Evolutionary conservation across 495 filamentous ascomycete genomes (phyloP), one percentile per base, ranked within the genome.

Genomic region (Penicillium crystallinum): DNA sequence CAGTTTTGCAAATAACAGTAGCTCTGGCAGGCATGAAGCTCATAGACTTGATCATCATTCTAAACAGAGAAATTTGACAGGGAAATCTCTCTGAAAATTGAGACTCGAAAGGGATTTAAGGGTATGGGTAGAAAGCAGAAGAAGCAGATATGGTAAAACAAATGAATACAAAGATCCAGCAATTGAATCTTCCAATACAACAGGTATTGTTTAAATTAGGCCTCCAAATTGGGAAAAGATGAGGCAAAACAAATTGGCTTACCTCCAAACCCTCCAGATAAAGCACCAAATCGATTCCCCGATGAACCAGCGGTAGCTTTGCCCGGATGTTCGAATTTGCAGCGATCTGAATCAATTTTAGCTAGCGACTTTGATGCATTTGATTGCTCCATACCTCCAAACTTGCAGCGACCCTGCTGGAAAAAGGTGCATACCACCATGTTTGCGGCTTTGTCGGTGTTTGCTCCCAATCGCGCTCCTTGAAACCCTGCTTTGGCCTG

Each of bases 361-460:
- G 38, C 69, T 56, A 68, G 59, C 49, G 3, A 19, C 22, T 8
- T 23, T 36, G 6, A 34, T 12, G 4, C 6, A 36, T 3, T 36
- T 15, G 0, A 11, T 33, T 31, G 2, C n/a, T n/a, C 44, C 65
- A 30, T 69, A 77, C 77, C 73, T 60, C 89, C 90, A 62, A 77
- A 85, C 59, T 75, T 83, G 75, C 90, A 95, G 45, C 78, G 76
- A 38, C 87, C 88, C 65, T 84, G 80, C 66, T 81, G 81, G 60
- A 76, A 95, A 64, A 81, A 91, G 33, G 61, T 77, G 76, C 90
- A 95, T 56, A 90, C 68, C 4, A 66, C 58, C 84, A 86, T 86
- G 1, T 51, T 55, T 46, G 43, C 46, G 38, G 27, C 41, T 35
- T 46, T 23, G 35, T 6, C 14, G 34, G 9, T 42, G 42, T 40